Base-by-base conservation (phyloP, 805 yeast species). In the Schizosaccharomyces octosporus region DNA sequence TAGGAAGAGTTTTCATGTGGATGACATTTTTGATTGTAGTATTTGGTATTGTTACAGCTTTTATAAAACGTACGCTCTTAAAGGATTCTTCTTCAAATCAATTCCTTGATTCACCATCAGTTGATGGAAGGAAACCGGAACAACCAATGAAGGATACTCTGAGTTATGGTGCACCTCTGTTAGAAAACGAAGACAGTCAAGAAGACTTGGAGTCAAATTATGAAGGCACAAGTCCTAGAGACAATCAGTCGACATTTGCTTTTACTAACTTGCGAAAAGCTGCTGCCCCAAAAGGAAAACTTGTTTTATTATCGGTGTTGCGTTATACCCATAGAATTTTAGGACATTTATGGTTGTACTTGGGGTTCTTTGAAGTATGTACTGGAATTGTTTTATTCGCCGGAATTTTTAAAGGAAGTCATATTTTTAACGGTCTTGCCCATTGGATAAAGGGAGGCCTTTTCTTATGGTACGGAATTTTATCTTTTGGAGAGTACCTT, bases 361-460 rank as follows among this genome's bases (percentile, higher is more conserved):
- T 45, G 21, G 51, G 51, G 2, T 45, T 67, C 83, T 19, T 58
- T 79, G 54, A 45, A n/a, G 27, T n/a, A 7, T 45, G 51, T 45
- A 73, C 80, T 3, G 84, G 79, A 1, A 68, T 81, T 39, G 86
- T 87, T 5, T 82, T 84, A 5, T 84, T 85, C 55, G 79, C 78
- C 61, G 69, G 83, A 51, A 71, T 88, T 67, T 97, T 95, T 48
- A 72, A 79, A 71, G 89, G 81, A 3, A 68, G 66, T 13, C 74
- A 75, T 24, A 83, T 89, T 15, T 90, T 87, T 74, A 87, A 87
- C 66, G 71, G 90, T 61, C 76, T 90, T 62, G 98, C 98, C 1
- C 98, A 90, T 72, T 87, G 87, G 78, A 90, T 90, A 71, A 90
- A 90, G 72, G 98, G 98, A 63, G 93, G 90, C 31, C 93, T 90